Percentiles rank a stretch among this genome's conserved stretches.
These are phyloP conservation scores for Paracamarosporium sp. DNA, from an alignment of 2,329 filamentous ascomycete species.

Conservation along the genomic window DNA sequence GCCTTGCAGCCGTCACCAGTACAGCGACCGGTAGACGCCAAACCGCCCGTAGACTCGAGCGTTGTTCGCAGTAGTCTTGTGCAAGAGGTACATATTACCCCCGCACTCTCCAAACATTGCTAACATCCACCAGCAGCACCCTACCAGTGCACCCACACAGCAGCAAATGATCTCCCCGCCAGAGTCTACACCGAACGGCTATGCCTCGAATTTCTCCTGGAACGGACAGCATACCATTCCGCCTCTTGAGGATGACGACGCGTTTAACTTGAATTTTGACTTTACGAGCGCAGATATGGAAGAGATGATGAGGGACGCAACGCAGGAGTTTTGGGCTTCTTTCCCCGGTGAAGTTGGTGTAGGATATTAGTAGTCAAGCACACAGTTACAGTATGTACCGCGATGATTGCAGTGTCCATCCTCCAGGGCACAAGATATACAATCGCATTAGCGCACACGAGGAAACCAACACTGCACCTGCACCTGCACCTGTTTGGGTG, in stretches of 20 bases:
- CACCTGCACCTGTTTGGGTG: background rate
- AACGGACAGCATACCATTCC: conserved; percentile 27
- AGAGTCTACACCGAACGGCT: conserved; percentile 31
- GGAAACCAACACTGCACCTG: background rate
- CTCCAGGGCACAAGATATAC: background rate
- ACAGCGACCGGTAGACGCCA: conserved; percentile 37
- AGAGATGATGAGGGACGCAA: conserved; percentile 46
- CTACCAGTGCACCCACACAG: background rate
- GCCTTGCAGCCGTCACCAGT: conserved; percentile 48
- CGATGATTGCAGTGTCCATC: background rate
- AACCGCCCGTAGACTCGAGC: conserved; percentile 18
- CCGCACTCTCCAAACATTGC: conserved; percentile 14
- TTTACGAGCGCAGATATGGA: conserved; percentile 45
- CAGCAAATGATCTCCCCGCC: conserved; percentile 18
- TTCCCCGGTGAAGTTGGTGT: conserved; percentile 48
- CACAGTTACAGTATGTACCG: background rate
- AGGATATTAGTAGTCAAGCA: conserved; percentile 22
- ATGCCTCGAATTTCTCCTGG: conserved; percentile 28
- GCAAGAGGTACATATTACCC: conserved; percentile 13
- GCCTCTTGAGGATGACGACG: conserved; percentile 40
- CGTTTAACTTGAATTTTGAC: conserved; percentile 42
- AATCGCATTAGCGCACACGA: background rate
- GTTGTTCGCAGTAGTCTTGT: conserved; percentile 17
- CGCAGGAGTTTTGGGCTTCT: conserved; percentile 48
- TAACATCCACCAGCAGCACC: background rate